Conservation (phyloP, 2,329 filamentous ascomycete genomes). For the Diaporthe sp. region DNA sequence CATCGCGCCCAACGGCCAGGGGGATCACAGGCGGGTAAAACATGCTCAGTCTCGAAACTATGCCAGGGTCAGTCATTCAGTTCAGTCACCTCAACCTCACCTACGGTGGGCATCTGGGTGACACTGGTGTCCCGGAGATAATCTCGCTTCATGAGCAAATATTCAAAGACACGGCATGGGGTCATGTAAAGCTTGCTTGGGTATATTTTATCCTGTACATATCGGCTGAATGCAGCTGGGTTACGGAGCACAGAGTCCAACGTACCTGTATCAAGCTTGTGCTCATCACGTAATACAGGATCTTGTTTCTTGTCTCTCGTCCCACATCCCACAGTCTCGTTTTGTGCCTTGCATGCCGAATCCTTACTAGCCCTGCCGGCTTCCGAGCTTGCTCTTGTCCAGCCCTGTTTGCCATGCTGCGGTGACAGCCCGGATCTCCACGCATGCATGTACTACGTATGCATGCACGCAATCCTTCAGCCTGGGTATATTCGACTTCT, state of each 20-base stretch:
- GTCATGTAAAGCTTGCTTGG: not conserved
- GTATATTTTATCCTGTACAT: not conserved
- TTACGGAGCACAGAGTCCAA: not conserved
- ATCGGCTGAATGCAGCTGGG: not conserved
- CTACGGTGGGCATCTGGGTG: not conserved
- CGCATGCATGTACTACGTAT: not conserved
- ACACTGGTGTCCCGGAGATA: not conserved
- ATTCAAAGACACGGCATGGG: constrained; percentile 15
- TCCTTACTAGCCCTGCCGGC: constrained; percentile 35
- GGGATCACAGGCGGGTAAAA: constrained; percentile 30
- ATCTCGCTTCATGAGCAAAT: constrained; percentile 40
- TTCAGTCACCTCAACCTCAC: constrained; percentile 4
- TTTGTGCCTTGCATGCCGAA: constrained; percentile 29
- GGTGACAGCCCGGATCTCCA: not conserved
- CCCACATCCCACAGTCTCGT: constrained; percentile 15
- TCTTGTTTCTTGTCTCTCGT: not conserved
- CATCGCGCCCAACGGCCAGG: constrained; percentile 14
- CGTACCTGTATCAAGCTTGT: not conserved
- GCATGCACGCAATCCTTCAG: constrained; percentile 6
- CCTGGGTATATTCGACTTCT: not conserved
- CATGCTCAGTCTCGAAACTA: constrained; percentile 37
- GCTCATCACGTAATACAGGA: constrained; percentile 10
- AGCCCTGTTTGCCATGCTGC: not conserved
- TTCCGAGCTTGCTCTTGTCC: constrained; percentile 9
- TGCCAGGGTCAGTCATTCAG: not conserved